A percentile compares a stretch with the other conserved stretches of the same genome.
Evolutionary conservation across 2,329 filamentous ascomycete species (phyloP).

Genomic region (Neonectria sp.): DNA sequence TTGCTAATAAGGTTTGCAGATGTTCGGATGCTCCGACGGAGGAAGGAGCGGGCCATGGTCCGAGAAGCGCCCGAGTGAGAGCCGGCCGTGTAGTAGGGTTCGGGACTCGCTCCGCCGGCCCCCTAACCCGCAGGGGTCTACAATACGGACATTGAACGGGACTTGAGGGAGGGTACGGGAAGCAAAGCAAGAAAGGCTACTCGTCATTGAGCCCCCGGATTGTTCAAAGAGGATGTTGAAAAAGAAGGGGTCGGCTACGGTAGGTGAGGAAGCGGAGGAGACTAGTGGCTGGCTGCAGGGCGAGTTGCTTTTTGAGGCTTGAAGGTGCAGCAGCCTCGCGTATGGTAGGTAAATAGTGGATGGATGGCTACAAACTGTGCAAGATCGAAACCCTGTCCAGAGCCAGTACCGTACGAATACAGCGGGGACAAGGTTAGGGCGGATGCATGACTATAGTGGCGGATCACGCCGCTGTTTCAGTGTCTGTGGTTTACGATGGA

Average conservation of each 20-base stretch:
- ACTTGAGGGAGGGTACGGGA: not conserved
- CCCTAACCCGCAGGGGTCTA: not conserved
- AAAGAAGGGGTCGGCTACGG: not conserved
- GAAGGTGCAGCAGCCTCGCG: conserved; percentile 1
- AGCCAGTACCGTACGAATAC: not conserved
- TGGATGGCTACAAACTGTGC: not conserved
- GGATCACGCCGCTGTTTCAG: conserved; percentile 12
- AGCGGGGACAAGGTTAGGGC: conserved; percentile 25
- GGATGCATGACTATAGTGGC: conserved; percentile 12
- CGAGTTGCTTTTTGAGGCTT: not conserved
- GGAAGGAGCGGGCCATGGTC: conserved; percentile 32
- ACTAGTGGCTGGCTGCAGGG: conserved; percentile 1
- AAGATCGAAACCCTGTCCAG: not conserved
- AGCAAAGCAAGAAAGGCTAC: not conserved
- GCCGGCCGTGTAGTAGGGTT: conserved; percentile 7
- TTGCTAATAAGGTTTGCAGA: conserved; percentile 41
- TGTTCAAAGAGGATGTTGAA: not conserved
- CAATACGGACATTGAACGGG: conserved; percentile 6
- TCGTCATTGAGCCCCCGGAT: not conserved
- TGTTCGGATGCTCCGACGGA: conserved; percentile 39
- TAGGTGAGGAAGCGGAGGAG: not conserved
- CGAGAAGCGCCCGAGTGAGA: conserved; percentile 32
- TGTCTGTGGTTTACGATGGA: not conserved
- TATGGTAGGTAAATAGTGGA: not conserved
- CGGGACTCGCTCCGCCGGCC: conserved; percentile 5